Base-by-base conservation (phyloP, 805 yeast species). In the Candida easanensis region DNA sequence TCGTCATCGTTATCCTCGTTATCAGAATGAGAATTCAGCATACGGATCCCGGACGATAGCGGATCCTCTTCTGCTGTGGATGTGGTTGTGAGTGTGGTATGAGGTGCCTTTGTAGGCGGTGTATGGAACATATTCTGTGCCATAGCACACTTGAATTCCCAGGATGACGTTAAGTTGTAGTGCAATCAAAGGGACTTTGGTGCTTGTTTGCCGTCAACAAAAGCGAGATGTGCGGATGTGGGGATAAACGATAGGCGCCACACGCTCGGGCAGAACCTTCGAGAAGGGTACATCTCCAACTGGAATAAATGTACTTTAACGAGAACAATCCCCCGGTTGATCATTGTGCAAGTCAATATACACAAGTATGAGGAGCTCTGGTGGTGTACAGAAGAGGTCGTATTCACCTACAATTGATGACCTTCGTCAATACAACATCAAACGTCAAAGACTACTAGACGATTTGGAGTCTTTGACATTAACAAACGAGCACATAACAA, bases 381-480 rank as follows among this genome's bases (percentile, higher is more conserved):
- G 36, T n/a, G 19, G 26, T 9, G 35, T 36, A 2, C 44, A 38
- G 20, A 53, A 51, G 34, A 36, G 57, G 32, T 27, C 49, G 3
- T 51, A 36, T 26, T 46, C 51, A 5, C 57, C 57, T 4, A 41
- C 49, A 8, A 51, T 53, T 6, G 53, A 53, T 14, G 57, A 53
- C n/a, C 26, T 53, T 8, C 39, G 57, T 13, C 55, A 53, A 33
- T 47, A 55, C 28, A 64, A 64, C 42, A 61, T 65, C 52, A 68
- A 68, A 45, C 57, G 60, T 33, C 65, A 56, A 38, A 48, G 61
- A 20, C 50, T 68, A 10, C 47, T 66, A 6, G 54, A 56, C 26
- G 71, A 67, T 48, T 53, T 68, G 17, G 64, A 59, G 21, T 56
- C 54, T 9, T 43, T 68, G 13, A 46, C 56, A 15, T 33, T 64